Base-by-base conservation (phyloP, 768 basidiomycete genomes). In the Tulasnella sp. region DNA sequence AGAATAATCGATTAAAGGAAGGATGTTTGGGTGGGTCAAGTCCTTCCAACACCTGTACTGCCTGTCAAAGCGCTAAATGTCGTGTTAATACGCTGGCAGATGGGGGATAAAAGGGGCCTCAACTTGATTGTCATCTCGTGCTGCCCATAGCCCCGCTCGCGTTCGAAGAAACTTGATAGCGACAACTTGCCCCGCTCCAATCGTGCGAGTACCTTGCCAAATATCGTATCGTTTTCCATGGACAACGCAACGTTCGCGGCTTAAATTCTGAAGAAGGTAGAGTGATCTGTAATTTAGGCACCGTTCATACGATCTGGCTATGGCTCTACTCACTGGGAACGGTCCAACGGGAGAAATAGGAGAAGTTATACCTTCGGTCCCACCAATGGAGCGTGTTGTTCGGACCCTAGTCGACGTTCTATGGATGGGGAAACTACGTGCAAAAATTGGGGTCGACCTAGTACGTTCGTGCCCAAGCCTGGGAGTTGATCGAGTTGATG, bases 1-100 rank as follows among this genome's bases (percentile, higher is more conserved):
- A 2, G 36, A 42, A 15, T 37, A 39, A 38, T 49, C 75, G 12
- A 76, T 29, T 9, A 76, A n/a, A 1, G 75, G 75, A 29, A 76
- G 31, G 2, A 76, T 42, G 31, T 76, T 40, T 5, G 75, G 75
- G 69, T 76, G 75, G 67, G 40, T 37, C 64, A 67, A 31, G 34
- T 29, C 29, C 39, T 68, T 29, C 75, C 75, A 76, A 9, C 17
- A 72, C 17, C 52, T 40, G 22, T 36, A 25, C 25, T 68, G 39
- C 29, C n/a, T 31, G 29, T 29, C 37, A 25, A 76, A 54, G 37
- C 64, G 25, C 75, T 76, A 34, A 34, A 31, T 4, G 8, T 0
- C 0, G 14, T 40, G 72, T 36, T n/a, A 45, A 36, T 36, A 31
- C 11, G 22, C 70, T 1, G n/a, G 11, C 58, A 15, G 58, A 37